Percentiles rank a stretch among this genome's conserved stretches.
Evolutionary conservation across 2,329 filamentous ascomycete genomes (phyloP).

Genomic region (Rosellinia necatrix): DNA sequence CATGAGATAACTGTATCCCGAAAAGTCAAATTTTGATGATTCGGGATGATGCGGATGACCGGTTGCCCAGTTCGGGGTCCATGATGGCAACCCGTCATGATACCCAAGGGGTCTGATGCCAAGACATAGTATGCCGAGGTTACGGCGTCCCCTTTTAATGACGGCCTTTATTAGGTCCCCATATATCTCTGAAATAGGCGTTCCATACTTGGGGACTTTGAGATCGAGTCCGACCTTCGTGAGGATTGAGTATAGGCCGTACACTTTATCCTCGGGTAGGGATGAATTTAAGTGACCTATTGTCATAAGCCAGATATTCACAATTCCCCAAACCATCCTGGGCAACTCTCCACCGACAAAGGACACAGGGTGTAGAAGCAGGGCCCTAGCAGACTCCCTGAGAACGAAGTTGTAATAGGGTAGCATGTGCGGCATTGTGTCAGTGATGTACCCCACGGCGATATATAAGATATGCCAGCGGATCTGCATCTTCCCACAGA

Average conservation of each 20-base stretch:
- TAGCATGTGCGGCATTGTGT: not conserved
- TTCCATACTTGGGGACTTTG: not conserved
- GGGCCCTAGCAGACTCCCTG: not conserved
- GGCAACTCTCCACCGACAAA: too few relatives aligned
- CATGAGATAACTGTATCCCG: not conserved
- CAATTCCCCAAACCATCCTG: too few relatives aligned
- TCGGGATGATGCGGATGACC: not conserved
- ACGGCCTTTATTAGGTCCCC: not conserved
- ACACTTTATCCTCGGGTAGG: slow-evolving; percentile 6
- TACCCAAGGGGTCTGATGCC: not conserved
- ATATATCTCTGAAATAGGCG: not conserved
- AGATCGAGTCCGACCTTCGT: not conserved
- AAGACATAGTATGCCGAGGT: not conserved
- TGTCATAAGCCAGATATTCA: not conserved
- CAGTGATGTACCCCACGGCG: not conserved
- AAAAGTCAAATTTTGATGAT: not conserved
- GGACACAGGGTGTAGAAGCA: too few relatives aligned
- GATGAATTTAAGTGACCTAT: not conserved
- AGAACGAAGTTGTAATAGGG: not conserved
- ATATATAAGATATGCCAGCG: not conserved
- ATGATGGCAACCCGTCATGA: not conserved
- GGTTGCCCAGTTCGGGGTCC: not conserved
- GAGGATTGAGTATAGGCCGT: not conserved
- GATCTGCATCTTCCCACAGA: not conserved
- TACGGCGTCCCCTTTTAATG: not conserved